Conservation (phyloP, 495 filamentous ascomycete genomes). For the Neurospora hispaniola region DNA sequence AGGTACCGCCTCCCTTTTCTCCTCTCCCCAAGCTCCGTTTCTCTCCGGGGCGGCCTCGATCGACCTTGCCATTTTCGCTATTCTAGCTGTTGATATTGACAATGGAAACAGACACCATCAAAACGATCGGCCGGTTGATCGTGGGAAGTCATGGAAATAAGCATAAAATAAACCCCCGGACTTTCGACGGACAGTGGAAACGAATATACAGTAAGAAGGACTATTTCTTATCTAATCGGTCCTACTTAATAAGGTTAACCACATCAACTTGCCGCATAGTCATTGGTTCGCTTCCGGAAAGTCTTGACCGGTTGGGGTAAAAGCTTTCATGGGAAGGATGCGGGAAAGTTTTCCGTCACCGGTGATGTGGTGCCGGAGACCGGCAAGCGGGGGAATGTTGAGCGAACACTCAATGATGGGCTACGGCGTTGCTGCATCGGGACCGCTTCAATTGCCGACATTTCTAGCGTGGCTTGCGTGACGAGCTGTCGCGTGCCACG, state of each 20-base stretch:
- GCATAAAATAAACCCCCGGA: neutral
- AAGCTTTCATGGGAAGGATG: no score
- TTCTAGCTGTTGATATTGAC: neutral
- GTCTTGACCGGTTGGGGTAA: neutral
- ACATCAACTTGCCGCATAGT: neutral
- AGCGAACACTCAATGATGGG: neutral
- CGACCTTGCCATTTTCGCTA: neutral
- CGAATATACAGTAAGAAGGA: neutral
- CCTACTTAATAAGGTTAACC: neutral
- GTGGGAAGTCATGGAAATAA: neutral
- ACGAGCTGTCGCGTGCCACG: neutral
- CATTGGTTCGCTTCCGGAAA: neutral
- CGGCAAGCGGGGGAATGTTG: neutral
- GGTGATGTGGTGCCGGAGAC: neutral
- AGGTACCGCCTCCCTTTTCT: neutral
- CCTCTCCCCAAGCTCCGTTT: neutral
- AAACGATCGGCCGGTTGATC: neutral
- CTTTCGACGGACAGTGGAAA: neutral
- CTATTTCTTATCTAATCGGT: neutral
- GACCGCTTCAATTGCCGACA: neutral
- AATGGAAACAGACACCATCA: neutral
- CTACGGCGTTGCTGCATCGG: neutral
- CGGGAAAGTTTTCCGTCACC: neutral
- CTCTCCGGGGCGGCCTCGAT: neutral
- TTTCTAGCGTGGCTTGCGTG: neutral